A percentile compares a stretch with the other conserved stretches of the same genome.
Conservation (phyloP, 768 basidiomycete genomes). For the Pisolithus albus region DNA sequence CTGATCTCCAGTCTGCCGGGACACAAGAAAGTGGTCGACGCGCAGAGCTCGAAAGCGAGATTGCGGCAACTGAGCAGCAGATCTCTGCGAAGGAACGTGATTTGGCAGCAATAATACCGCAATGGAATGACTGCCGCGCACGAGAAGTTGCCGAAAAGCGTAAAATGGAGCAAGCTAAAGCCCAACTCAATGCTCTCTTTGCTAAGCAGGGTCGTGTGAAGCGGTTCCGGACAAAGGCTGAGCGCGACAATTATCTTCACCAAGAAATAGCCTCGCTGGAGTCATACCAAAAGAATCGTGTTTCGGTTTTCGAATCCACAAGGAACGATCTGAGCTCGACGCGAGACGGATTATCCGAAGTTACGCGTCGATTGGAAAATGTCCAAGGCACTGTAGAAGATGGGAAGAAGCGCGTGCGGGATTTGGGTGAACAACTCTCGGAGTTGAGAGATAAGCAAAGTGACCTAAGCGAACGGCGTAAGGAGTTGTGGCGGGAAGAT, state of each 20-base stretch:
- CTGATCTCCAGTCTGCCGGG: conserved; percentile 65
- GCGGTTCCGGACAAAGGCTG: conserved; percentile 75
- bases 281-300: conserved; percentile 51
- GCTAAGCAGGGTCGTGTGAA: conserved; percentile 86
- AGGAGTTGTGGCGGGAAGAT: conserved; percentile 94
- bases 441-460: conserved; percentile 60
- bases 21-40: conserved; percentile 60
- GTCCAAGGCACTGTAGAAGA: conserved; percentile 60
- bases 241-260: conserved; percentile 78
- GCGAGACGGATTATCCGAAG: conserved; percentile 41
- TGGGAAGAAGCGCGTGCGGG: conserved; percentile 47
- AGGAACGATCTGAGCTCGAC: conserved; percentile 44
- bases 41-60: conserved; percentile 56
- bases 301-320: conserved; percentile 47
- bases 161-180: conserved; percentile 67
- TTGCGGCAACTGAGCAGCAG: conserved; percentile 50
- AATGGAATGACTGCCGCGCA: conserved; percentile 56
- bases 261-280: conserved; percentile 71
- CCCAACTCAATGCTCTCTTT: conserved; percentile 66
- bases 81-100: conserved; percentile 57
- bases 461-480: conserved; percentile 71
- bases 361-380: conserved; percentile 53
- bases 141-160: conserved; percentile 51
- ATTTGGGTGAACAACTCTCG: conserved; percentile 54
- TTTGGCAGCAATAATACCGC: conserved; percentile 58